Base-by-base conservation (phyloP, 495 filamentous ascomycete genomes). In the Aspergillus bridgeri region DNA sequence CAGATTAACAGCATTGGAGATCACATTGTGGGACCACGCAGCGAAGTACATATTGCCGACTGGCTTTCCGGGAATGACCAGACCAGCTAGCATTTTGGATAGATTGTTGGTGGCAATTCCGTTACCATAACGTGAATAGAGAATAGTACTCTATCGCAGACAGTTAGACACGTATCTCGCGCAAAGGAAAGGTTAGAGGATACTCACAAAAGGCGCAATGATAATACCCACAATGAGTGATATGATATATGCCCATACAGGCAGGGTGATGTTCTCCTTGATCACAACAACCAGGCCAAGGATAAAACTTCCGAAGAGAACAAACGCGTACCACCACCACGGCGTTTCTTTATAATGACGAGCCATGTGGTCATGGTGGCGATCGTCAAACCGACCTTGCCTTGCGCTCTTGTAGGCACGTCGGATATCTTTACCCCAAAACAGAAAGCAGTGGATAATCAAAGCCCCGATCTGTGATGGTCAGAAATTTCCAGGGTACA, bases 191-290 rank as follows among this genome's bases (percentile, higher is more conserved):
- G 23, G 3, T 13, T 18, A 3, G 3, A 3, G 6, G 9, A 3
- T 5, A 65, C 70, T 67, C 44, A 70, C 67, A 45, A 75, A 75
- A 0, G 72, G 71, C 0, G 70, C 50, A 21, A 75, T 57, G n/a
- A 71, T 57, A 13, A 60, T 62, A 18, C 72, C 72, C 0, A 69
- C 29, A 2, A 72, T 13, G 11, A 75, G 27, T 0, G 81, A 61
- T 15, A 86, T 58, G 24, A 86, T 64, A 58, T 79, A 84, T 3
- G 74, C 82, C 83, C 82, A 85, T 29, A 61, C 76, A 0, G 83
- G 79, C 11, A 86, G 69, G 0, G 80, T 81, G 19, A 77, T 75
- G 8, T 80, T 63, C 44, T 76, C 75, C 59, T 73, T 72, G 53
- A 79, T 69, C 22, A 75, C 72, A 13, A 75, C 72, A 25, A 76